phyloP scores from a whole-genome alignment of 805 yeast genomes.

The Myxozyma neotropica region DNA sequence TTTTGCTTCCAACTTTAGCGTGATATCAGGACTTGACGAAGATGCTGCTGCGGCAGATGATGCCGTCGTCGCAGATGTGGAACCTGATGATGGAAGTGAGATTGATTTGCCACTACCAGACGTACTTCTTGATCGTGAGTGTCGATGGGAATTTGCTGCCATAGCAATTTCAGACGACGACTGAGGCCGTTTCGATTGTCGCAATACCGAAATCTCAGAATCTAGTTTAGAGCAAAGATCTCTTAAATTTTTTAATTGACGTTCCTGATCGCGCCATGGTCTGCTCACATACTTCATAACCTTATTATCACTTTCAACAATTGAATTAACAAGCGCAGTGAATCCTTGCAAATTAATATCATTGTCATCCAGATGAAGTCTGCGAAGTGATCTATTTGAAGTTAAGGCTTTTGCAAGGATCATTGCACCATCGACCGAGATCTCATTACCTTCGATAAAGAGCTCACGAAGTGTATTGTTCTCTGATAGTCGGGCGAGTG shows the following conservation, averaged over 20 bases:
- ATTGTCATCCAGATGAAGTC: slow-evolving; percentile 35
- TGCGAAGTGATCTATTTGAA: slow-evolving; percentile 27
- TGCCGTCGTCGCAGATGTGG: not conserved
- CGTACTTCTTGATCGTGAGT: slow-evolving; percentile 2
- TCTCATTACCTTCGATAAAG: slow-evolving; percentile 34
- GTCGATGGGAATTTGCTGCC: not conserved
- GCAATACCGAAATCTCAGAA: slow-evolving; percentile 22
- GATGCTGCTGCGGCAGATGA: not conserved
- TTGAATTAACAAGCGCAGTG: slow-evolving; percentile 30
- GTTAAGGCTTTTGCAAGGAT: slow-evolving; percentile 32
- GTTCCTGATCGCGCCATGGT: slow-evolving; percentile 21
- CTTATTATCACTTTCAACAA: slow-evolving; percentile 20
- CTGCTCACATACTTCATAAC: slow-evolving; percentile 11
- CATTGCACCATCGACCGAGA: slow-evolving; percentile 37
- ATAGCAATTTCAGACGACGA: slow-evolving; percentile 6
- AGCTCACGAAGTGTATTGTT: slow-evolving; percentile 29
- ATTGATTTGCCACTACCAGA: not conserved
- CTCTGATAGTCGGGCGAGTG: slow-evolving; percentile 27
- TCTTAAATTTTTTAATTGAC: slow-evolving; percentile 17
- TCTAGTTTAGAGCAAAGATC: slow-evolving; percentile 17
- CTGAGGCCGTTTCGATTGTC: slow-evolving; percentile 17
- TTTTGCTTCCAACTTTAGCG: slow-evolving; percentile 22
- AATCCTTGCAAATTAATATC: slow-evolving; percentile 35
- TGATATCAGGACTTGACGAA: slow-evolving; percentile 10
- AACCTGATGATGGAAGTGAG: too few relatives aligned